Evolutionary conservation across 2,329 filamentous ascomycete species (phyloP).

Genomic region (Amylocarpus encephaloides): DNA sequence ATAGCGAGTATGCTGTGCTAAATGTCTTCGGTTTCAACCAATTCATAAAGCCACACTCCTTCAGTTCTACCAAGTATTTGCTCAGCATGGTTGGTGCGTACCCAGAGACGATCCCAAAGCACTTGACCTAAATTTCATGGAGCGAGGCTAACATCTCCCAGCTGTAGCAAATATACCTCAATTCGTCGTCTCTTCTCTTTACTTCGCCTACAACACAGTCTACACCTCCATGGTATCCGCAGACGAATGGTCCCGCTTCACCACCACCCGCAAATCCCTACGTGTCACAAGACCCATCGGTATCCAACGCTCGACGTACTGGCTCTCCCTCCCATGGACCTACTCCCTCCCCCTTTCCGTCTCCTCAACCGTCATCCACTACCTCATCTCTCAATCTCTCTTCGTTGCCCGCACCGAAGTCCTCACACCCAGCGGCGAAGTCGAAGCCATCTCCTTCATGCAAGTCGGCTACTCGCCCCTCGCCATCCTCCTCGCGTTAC

Average conservation of each 20-base stretch:
- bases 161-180: slow-evolving; percentile 30
- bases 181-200: slow-evolving; percentile 27
- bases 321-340: slow-evolving; percentile 33
- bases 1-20: slow-evolving; percentile 12
- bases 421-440: slow-evolving; percentile 6
- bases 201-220: slow-evolving; percentile 30
- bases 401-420: slow-evolving; percentile 30
- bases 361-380: slow-evolving; percentile 31
- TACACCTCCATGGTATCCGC: slow-evolving; percentile 12
- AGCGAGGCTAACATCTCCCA: neutral
- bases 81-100: slow-evolving; percentile 37
- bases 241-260: slow-evolving; percentile 10
- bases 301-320: slow-evolving; percentile 31
- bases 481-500: slow-evolving; percentile 16
- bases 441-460: slow-evolving; percentile 8
- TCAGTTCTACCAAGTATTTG: slow-evolving; percentile 37
- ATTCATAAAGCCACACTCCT: slow-evolving; percentile 11
- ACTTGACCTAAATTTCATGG: too few species aligned
- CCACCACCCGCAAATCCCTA: slow-evolving; percentile 31
- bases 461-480: slow-evolving; percentile 21
- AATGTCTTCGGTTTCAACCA: slow-evolving; percentile 1
- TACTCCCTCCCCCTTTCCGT: slow-evolving; percentile 32
- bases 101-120: too few species aligned
- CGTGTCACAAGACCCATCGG: slow-evolving; percentile 30
- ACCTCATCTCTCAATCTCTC: slow-evolving; percentile 34